Conservation (phyloP, 257 asterid species). For the Fraxinus excelsior region DNA sequence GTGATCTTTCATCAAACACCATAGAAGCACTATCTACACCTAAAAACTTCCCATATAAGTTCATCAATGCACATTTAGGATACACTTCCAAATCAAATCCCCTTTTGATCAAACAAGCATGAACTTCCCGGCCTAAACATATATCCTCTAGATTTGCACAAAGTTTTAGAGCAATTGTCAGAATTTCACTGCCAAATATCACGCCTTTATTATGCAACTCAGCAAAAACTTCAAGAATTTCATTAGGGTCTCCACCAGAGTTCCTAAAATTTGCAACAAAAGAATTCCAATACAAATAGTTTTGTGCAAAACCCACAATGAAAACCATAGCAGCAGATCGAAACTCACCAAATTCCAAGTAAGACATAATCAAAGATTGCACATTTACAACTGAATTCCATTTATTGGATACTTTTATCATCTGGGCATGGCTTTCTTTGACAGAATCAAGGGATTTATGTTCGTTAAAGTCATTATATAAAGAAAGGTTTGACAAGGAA, state of each 20-base stretch:
- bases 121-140: conserved; percentile 55
- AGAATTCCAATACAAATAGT: conserved; percentile 46
- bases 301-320: conserved; percentile 44
- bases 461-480: conserved; percentile 22
- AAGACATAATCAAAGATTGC: conserved; percentile 47
- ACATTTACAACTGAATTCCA: conserved; percentile 34
- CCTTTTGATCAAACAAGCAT: conserved; percentile 53
- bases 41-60: conserved; percentile 56
- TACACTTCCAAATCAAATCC: conserved; percentile 51
- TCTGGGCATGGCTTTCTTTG: conserved; percentile 63
- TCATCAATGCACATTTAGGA: conserved; percentile 54
- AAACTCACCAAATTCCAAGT: conserved; percentile 52
- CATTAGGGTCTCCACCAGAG: conserved; percentile 49
- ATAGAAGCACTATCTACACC: conserved; percentile 42
- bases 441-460: conserved; percentile 33
- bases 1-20: conserved; percentile 40
- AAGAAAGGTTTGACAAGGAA: conserved; percentile 21
- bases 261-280: conserved; percentile 48
- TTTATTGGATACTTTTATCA: conserved; percentile 42
- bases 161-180: conserved; percentile 46
- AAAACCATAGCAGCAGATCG: conserved; percentile 51
- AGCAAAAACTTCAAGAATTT: conserved; percentile 54
- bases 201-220: conserved; percentile 47
- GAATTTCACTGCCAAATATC: conserved; percentile 39
- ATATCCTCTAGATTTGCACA: conserved; percentile 41